Evolutionary conservation across 495 filamentous ascomycete species (phyloP), one percentile per base, ranked within the genome.

Genomic region (Paragyromitra xinjiangensis): DNA sequence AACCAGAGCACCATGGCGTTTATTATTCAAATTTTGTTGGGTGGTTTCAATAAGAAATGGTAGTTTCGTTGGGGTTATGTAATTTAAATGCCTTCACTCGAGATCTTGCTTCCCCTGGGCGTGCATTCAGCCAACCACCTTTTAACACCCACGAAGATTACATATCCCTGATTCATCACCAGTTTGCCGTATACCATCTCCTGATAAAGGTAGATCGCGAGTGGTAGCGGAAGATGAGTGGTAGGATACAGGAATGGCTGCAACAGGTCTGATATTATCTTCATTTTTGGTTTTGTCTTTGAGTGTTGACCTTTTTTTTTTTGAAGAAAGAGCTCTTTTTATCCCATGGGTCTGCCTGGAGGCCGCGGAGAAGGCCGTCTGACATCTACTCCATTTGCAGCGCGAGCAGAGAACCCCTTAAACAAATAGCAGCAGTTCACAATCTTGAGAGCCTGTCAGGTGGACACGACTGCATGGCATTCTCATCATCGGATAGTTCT

Each of bases 401-500:
- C 12, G 48, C 16, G 14, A 61, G 45, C 26, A 19, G 19, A 16
- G 51, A 64, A 24, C 29, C 19, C 16, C 29, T 7, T 50, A 44
- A 44, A 8, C 40, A 26, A 19, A 19, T n/a, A 59, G 22, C 68
- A 14, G 24, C 51, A 65, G 6, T 68, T 37, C 50, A 16, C 16
- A 22, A 59, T 29, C 19, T 48, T 14, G 11, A 59, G 45, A 39
- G 5, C 29, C 29, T 16, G 11, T 7, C 7, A 16, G 45, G 26
- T 19, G 58, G 50, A 42, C 40, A 11, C 42, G 39, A 66, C 24
- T 37, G 12, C n/a, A 64, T 40, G 53, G 24, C 22, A 61, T 50
- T 45, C 19, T 34, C 34, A 42, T 79, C 78, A 12, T 70, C 71
- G 4, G 69, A 67, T 44, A 76, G 71, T 63, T 75, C 69, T 37